Evolutionary conservation across 257 asterid genomes (phyloP).

Genomic region (Perilla frutescens): DNA sequence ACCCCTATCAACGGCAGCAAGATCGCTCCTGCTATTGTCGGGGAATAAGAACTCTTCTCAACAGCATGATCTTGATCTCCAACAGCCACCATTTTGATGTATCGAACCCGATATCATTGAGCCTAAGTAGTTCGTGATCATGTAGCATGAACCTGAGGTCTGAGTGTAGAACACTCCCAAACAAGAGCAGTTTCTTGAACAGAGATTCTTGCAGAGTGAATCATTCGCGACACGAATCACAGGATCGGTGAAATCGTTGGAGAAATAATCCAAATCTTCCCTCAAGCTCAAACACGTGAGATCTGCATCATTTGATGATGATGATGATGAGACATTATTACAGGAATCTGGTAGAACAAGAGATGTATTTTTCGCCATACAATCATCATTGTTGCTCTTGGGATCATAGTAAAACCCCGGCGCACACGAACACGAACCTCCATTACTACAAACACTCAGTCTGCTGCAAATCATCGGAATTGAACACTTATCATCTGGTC

Average conservation of each 20-base stretch:
- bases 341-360: slow-evolving; percentile 54
- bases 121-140: slow-evolving; percentile 55
- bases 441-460: slow-evolving; percentile 59
- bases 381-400: slow-evolving; percentile 32
- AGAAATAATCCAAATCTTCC: slow-evolving; percentile 64
- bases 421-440: slow-evolving; percentile 70
- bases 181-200: slow-evolving; percentile 72
- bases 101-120: slow-evolving; percentile 46
- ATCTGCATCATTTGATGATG: slow-evolving; percentile 28
- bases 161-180: slow-evolving; percentile 59
- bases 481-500: slow-evolving; percentile 55
- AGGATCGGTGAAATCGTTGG: slow-evolving; percentile 60
- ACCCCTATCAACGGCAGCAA: slow-evolving; percentile 59
- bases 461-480: slow-evolving; percentile 55
- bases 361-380: slow-evolving; percentile 55
- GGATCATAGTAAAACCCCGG: slow-evolving; percentile 52
- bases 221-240: slow-evolving; percentile 37
- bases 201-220: slow-evolving; percentile 55
- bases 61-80: slow-evolving; percentile 4
- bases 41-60: slow-evolving; percentile 38
- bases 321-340: background rate
- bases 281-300: slow-evolving; percentile 51
- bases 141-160: slow-evolving; percentile 64
- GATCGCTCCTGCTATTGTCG: slow-evolving; percentile 47
- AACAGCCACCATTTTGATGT: slow-evolving; percentile 44